phyloP scores from a whole-genome alignment of 2,329 filamentous ascomycete species.

The Fusarium floridanum region DNA sequence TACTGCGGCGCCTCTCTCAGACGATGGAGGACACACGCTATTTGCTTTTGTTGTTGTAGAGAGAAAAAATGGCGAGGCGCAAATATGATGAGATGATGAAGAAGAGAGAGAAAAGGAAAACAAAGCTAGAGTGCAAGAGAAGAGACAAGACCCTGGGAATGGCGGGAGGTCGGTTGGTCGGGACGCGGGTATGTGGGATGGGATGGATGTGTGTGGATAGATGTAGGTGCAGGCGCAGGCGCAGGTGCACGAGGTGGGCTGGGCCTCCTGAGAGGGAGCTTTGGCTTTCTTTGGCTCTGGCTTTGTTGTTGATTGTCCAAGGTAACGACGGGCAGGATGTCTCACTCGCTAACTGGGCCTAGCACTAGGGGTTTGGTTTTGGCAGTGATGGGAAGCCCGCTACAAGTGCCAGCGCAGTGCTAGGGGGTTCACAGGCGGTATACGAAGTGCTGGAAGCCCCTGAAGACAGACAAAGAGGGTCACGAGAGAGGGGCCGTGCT shows the following conservation, averaged over 20 bases:
- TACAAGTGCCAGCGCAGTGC: conserved; percentile 1
- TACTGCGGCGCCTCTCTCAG: conserved; percentile 19
- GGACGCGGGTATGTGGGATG: conserved; percentile 25
- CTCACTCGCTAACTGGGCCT: background rate
- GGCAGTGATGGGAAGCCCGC: background rate
- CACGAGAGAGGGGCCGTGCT: background rate
- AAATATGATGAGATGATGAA: background rate
- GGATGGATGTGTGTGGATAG: conserved; percentile 3
- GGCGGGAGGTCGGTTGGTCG: conserved; percentile 11
- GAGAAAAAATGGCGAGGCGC: background rate
- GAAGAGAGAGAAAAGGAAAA: background rate
- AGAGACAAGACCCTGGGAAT: conserved; percentile 29
- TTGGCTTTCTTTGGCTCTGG: background rate
- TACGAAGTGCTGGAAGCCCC: background rate
- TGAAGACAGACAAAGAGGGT: background rate
- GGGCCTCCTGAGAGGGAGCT: conserved; percentile 19
- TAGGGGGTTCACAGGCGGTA: background rate
- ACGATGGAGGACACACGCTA: background rate
- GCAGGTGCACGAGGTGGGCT: background rate
- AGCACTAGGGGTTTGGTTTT: background rate
- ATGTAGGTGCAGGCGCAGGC: background rate
- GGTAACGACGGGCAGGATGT: conserved; percentile 16
- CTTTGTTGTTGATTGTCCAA: conserved; percentile 38
- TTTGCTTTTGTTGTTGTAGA: conserved; percentile 13
- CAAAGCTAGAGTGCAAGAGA: conserved; percentile 1